phyloP scores from a whole-genome alignment of 164 flowering plant genomes.

The Liriodendron chinense region DNA sequence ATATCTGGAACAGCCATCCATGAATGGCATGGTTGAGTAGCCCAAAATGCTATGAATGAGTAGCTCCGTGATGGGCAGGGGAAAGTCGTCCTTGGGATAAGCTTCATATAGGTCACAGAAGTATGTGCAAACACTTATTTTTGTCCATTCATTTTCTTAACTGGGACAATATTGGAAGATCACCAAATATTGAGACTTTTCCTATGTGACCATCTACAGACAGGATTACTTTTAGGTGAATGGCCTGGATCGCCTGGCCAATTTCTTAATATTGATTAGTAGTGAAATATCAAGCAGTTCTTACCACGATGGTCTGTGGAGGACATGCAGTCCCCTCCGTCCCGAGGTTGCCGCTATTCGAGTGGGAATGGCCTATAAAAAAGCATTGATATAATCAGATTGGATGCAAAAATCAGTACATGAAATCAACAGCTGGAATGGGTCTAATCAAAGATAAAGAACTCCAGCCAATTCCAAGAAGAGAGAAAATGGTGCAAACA shows the following conservation, averaged over 20 bases:
- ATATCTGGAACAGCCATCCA: too few species aligned
- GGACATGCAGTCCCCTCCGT: conserved; percentile 29
- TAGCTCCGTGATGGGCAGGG: too few species aligned
- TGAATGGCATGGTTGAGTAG: too few species aligned
- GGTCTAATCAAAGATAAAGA: conserved; percentile 4
- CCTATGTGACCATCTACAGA: background rate
- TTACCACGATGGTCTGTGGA: conserved; percentile 34
- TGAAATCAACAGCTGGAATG: background rate
- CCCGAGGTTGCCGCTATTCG: conserved; percentile 31
- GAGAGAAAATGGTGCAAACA: background rate
- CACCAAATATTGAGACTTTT: background rate
- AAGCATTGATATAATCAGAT: background rate
- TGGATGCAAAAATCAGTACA: background rate
- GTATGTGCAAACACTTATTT: too few species aligned
- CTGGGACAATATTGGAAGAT: too few species aligned
- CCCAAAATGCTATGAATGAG: too few species aligned
- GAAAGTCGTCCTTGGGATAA: too few species aligned
- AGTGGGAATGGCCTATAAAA: conserved; percentile 42
- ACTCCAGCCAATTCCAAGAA: background rate
- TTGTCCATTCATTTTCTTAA: too few species aligned
- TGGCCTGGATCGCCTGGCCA: background rate
- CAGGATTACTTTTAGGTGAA: background rate
- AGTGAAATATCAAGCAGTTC: conserved; percentile 1
- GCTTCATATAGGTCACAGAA: too few species aligned
- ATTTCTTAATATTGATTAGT: background rate